Evolutionary conservation across 1,284 basidiomycete genomes (phyloP), one percentile per base, ranked within the genome.

Genomic region (Singerocomus rubriflavus): DNA sequence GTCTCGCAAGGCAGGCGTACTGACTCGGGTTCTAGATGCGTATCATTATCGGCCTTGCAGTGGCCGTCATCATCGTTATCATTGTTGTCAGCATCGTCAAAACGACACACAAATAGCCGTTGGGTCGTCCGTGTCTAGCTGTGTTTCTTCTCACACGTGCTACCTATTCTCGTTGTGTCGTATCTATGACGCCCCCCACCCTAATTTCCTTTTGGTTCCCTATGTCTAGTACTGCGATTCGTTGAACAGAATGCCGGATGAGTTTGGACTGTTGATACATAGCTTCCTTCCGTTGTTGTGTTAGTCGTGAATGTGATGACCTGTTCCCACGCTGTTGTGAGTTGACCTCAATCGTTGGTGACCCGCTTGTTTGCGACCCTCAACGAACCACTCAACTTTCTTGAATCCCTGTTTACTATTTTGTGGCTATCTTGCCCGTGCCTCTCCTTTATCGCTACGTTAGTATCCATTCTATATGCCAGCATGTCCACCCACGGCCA

Each of bases 81-180:
- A 96, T 98, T 63, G 86, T 97, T 59, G 91, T 96, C 47, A 91
- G 90, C 37, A 85, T 96, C 62, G 89, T 94, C 66, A 92, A 91
- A 75, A 81, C 89, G 67, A 84, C 82, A 59, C 70, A 80, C 56
- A 71, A 82, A 45, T 77, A 64, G 52, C 50, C 30, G 50, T 30
- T 35, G 48, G 42, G 29, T 36, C n/a, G 36, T 36, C 14, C 25
- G 3, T 40, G n/a, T 44, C 35, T 25, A 14, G 36, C 38, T 29
- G 17, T 41, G 29, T 40, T 44, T 25, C 43, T 31, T 32, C 12
- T 21, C 29, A 44, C 57, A 49, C 44, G 38, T 46, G 49, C 39
- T 57, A 32, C 50, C 32, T 53, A 46, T 53, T 46, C 52, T 43
- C 43, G 57, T 51, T 55, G 59, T 68, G 67, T 71, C 66, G 65